phyloP scores from a whole-genome alignment of 345 rosid genomes.

The Cardiospermum halicacabum region DNA sequence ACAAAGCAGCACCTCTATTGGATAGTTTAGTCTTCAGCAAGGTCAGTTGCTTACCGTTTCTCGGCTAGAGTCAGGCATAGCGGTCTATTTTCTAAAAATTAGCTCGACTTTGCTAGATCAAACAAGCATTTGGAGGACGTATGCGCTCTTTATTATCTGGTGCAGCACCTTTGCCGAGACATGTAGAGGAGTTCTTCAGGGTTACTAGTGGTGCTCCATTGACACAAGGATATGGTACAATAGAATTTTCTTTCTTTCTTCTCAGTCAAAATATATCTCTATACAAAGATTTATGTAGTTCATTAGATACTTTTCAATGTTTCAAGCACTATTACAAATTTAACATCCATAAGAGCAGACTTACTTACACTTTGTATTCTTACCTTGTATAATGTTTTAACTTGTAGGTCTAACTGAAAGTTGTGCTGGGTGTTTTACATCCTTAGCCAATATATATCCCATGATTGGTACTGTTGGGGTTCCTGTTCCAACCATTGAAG shows the following conservation, averaged over 20 bases:
- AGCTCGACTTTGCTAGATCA: slow-evolving; percentile 38
- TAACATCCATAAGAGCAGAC: background rate
- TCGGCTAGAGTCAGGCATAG: background rate
- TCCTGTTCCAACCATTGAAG: slow-evolving; percentile 85
- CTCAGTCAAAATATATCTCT: background rate
- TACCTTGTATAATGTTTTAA: slow-evolving; percentile 2
- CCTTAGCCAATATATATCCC: slow-evolving; percentile 63
- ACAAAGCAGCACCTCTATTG: slow-evolving; percentile 76
- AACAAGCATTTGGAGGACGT: slow-evolving; percentile 78
- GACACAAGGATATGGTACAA: slow-evolving; percentile 92
- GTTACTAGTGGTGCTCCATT: slow-evolving; percentile 72
- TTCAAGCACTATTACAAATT: background rate
- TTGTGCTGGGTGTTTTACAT: slow-evolving; percentile 81
- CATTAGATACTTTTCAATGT: background rate
- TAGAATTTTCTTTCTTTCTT: background rate
- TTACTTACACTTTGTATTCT: background rate
- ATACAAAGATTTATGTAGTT: background rate
- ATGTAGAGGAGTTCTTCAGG: slow-evolving; percentile 87
- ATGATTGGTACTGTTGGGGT: slow-evolving; percentile 96
- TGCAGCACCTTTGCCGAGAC: slow-evolving; percentile 88
- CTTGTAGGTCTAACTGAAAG: slow-evolving; percentile 84
- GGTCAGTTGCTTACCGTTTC: slow-evolving; percentile 30
- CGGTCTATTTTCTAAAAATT: slow-evolving; percentile 11
- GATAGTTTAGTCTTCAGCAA: slow-evolving; percentile 78
- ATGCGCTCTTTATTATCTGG: slow-evolving; percentile 75